These are phyloP conservation scores for Cladosporium cucumerinum DNA, from an alignment of 2,329 filamentous ascomycete genomes.

Conservation along the genomic window DNA sequence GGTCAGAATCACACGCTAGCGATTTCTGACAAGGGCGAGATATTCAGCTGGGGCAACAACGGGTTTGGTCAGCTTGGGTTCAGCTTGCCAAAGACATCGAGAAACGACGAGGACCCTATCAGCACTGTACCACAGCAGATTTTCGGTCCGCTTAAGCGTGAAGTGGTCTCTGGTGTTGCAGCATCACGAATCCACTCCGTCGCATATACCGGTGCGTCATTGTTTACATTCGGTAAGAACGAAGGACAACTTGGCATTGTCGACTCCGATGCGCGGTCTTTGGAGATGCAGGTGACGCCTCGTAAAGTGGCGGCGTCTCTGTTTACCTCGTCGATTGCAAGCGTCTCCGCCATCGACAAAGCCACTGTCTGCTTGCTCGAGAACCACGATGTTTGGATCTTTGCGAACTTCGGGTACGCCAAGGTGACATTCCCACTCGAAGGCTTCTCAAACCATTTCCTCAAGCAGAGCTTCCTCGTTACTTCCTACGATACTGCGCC, in stretches of 20 bases:
- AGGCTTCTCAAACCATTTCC: slow-evolving; percentile 65
- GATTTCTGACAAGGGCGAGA: slow-evolving; percentile 77
- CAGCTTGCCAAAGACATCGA: slow-evolving; percentile 62
- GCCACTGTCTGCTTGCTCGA: slow-evolving; percentile 83
- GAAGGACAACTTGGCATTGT: slow-evolving; percentile 90
- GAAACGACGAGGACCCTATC: slow-evolving; percentile 77
- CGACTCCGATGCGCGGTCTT: slow-evolving; percentile 88
- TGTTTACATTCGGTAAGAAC: slow-evolving; percentile 96
- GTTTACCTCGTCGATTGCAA: slow-evolving; percentile 67
- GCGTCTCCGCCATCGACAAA: slow-evolving; percentile 83
- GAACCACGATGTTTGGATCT: slow-evolving; percentile 86
- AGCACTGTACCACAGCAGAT: slow-evolving; percentile 81
- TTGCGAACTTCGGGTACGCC: slow-evolving; percentile 95
- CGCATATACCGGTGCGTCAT: slow-evolving; percentile 72
- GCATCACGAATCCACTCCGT: slow-evolving; percentile 91
- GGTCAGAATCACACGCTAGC: slow-evolving; percentile 91
- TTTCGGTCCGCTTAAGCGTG: slow-evolving; percentile 86
- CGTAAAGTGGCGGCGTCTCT: slow-evolving; percentile 85
- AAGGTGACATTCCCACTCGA: slow-evolving; percentile 80
- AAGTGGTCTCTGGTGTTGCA: slow-evolving; percentile 74
- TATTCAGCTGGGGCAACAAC: slow-evolving; percentile 94
- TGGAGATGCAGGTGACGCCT: slow-evolving; percentile 77
- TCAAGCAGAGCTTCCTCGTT: slow-evolving; percentile 63
- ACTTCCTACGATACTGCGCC: slow-evolving; percentile 62
- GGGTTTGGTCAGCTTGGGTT: slow-evolving; percentile 84